Evolutionary conservation across 768 basidiomycete genomes (phyloP).

Genomic region (Rhodotorula babjevae): DNA sequence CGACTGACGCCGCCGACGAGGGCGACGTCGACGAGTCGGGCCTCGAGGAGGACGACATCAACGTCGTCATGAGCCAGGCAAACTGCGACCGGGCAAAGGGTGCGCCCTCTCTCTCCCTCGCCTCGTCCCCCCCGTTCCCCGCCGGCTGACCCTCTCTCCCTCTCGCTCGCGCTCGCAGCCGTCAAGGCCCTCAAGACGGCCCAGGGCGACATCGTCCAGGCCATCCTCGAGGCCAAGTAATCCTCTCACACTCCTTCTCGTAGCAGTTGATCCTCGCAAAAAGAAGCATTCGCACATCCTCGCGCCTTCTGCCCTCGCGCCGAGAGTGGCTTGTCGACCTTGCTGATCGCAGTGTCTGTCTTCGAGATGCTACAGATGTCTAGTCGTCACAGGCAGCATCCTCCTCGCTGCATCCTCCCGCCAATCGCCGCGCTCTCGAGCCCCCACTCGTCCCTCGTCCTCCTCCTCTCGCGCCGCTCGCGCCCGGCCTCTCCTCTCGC

Average conservation of each 20-base stretch:
- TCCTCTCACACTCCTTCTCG: background rate
- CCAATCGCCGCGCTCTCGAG: background rate
- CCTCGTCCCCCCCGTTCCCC: background rate
- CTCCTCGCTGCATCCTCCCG: background rate
- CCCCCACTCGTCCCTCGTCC: slow-evolving; percentile 6
- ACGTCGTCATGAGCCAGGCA: slow-evolving; percentile 68
- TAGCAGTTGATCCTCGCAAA: background rate
- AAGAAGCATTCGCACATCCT: background rate
- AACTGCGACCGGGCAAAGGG: slow-evolving; percentile 83
- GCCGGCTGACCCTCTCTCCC: background rate
- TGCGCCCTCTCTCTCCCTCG: background rate
- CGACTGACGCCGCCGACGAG: slow-evolving; percentile 61
- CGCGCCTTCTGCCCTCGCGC: no score
- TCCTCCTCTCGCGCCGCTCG: background rate
- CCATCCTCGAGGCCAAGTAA: slow-evolving; percentile 25
- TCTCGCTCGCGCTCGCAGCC: background rate
- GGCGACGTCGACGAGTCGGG: slow-evolving; percentile 78
- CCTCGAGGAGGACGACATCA: slow-evolving; percentile 79
- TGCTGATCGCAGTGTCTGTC: background rate
- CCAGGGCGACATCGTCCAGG: slow-evolving; percentile 38
- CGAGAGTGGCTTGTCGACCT: no score
- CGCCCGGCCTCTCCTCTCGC: background rate
- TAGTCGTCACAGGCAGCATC: background rate
- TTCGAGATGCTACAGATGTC: background rate
- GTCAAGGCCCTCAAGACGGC: slow-evolving; percentile 22